A percentile compares a stretch with the other conserved stretches of the same genome.
Evolutionary conservation across 495 filamentous ascomycete genomes (phyloP).

Genomic region (Saxophila tyrrhenica): DNA sequence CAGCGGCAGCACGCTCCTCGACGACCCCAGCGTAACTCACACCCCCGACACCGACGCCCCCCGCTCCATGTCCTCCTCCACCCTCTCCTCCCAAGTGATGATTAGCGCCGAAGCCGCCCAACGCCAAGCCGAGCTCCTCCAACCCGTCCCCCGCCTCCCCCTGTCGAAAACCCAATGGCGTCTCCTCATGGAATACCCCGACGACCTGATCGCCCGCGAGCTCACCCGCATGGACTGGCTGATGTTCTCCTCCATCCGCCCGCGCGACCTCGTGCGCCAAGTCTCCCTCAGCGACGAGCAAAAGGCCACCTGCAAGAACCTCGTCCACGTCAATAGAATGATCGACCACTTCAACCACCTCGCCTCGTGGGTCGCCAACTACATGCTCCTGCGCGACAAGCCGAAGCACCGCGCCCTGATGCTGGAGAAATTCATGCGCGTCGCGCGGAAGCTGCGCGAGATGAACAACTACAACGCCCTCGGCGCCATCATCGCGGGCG

Average conservation of each 20-base stretch:
- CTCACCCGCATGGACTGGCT: conserved; percentile 94
- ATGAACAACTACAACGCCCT: conserved; percentile 96
- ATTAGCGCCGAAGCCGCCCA: conserved; percentile 62
- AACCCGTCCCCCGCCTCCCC: conserved; percentile 45
- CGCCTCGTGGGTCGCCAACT: conserved; percentile 80
- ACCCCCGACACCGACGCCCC: conserved; percentile 8
- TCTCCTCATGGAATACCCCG: conserved; percentile 64
- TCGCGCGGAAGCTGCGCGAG: conserved; percentile 55
- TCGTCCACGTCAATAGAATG: conserved; percentile 85
- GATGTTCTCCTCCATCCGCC: conserved; percentile 92
- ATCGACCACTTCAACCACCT: conserved; percentile 93
- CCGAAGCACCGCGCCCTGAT: conserved; percentile 85
- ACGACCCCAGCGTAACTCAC: conserved; percentile 13
- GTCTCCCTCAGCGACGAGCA: conserved; percentile 40
- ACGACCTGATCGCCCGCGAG: conserved; percentile 78
- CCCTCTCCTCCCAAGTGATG: conserved; percentile 34
- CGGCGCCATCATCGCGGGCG: conserved; percentile 83
- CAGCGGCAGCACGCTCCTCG: conserved; percentile 19
- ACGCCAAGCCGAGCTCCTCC: conserved; percentile 54
- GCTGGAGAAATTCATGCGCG: conserved; percentile 83
- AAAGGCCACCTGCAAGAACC: conserved; percentile 30
- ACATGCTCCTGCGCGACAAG: conserved; percentile 87
- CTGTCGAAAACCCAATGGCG: conserved; percentile 74
- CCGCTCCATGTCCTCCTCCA: conserved; percentile 17
- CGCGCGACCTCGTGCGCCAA: conserved; percentile 84